These are phyloP conservation scores for Trichoderma atroviride DNA, from an alignment of 2,329 filamentous ascomycete genomes.

Conservation along the genomic window DNA sequence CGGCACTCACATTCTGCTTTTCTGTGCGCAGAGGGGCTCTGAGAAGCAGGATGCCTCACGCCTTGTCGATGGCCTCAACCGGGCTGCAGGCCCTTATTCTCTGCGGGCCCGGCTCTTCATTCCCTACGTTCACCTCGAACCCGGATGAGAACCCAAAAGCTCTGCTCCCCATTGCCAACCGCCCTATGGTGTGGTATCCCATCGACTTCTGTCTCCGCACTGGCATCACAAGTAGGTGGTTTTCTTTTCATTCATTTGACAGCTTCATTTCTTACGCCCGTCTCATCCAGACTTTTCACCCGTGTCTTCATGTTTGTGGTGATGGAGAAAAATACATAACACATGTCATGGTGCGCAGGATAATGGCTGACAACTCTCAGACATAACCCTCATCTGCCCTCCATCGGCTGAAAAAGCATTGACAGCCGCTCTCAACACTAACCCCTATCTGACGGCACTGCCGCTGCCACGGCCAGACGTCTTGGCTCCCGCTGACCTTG, in stretches of 20 bases:
- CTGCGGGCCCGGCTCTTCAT: constrained; percentile 79
- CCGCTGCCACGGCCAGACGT: constrained; percentile 74
- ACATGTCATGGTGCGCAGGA: background rate
- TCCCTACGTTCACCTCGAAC: constrained; percentile 80
- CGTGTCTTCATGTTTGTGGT: background rate
- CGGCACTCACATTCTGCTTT: background rate
- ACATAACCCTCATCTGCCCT: constrained; percentile 64
- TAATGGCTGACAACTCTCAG: constrained; percentile 43
- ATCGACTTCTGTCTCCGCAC: constrained; percentile 83
- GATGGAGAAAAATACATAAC: background rate
- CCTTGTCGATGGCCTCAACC: constrained; percentile 69
- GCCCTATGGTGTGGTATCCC: constrained; percentile 89
- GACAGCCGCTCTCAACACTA: constrained; percentile 70
- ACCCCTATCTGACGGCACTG: constrained; percentile 74
- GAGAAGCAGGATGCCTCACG: constrained; percentile 67
- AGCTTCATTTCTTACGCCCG: background rate
- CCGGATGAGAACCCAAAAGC: constrained; percentile 82
- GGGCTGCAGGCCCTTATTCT: constrained; percentile 83
- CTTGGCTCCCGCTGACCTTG: constrained; percentile 73
- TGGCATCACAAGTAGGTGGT: constrained; percentile 68
- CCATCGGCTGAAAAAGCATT: constrained; percentile 69
- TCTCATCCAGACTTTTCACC: background rate
- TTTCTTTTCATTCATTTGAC: background rate
- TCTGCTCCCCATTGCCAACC: constrained; percentile 77
- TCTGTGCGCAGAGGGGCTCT: background rate